These are phyloP conservation scores for Oryza officinalis DNA, from an alignment of 176 grass and related monocot species.

Conservation along the genomic window DNA sequence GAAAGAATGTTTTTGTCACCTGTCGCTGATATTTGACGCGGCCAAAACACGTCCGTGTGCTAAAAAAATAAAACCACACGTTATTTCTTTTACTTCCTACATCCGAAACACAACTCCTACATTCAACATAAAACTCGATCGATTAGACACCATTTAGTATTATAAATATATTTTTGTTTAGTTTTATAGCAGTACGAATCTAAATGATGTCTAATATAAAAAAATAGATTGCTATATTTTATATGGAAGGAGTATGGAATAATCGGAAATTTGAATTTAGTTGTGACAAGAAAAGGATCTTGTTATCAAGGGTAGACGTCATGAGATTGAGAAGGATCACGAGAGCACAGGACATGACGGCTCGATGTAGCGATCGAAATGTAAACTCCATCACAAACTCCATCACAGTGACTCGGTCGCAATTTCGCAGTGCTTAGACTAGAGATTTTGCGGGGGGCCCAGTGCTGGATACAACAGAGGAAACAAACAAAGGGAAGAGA, in stretches of 20 bases:
- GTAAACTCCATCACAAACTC: neutral
- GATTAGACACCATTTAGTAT: too few relatives aligned
- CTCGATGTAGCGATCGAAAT: too few relatives aligned
- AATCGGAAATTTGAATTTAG: neutral
- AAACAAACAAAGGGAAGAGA: conserved; percentile 11
- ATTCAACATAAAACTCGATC: too few relatives aligned
- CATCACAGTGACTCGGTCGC: too few relatives aligned
- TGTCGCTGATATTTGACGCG: conserved; percentile 7
- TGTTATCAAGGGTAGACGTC: neutral
- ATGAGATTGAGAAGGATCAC: conserved; percentile 4
- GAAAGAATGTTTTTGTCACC: conserved; percentile 18
- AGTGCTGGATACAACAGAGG: neutral
- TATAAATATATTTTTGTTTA: too few relatives aligned
- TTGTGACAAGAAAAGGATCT: neutral
- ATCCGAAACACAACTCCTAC: too few relatives aligned
- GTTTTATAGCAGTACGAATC: too few relatives aligned
- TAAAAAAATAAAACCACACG: neutral
- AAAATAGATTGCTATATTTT: too few relatives aligned
- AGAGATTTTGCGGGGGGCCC: neutral
- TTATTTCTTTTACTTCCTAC: too few relatives aligned
- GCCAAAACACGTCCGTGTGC: neutral
- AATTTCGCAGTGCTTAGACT: neutral
- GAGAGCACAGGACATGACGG: too few relatives aligned
- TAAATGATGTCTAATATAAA: too few relatives aligned
- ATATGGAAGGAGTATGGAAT: too few relatives aligned